Evolutionary conservation across 139 green algal genomes (phyloP).

Genomic region (Volvox africanus): DNA sequence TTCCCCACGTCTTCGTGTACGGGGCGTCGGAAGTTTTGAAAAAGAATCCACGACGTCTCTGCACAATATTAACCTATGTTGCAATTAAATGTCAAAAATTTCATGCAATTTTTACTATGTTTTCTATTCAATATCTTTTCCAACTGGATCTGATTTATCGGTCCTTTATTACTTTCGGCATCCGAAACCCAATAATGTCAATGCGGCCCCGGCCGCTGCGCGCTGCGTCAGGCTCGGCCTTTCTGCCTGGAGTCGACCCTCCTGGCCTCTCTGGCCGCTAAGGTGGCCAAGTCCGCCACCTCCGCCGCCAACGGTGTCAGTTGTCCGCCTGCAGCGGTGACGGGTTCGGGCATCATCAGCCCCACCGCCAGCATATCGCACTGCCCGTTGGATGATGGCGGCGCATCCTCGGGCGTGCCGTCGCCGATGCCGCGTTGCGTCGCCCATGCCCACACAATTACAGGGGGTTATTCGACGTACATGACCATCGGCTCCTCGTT

Average conservation of each 20-base stretch:
- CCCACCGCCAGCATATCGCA: no score
- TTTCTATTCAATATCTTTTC: no score
- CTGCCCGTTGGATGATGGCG: background rate
- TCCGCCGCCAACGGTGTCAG: background rate
- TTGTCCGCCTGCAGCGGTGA: background rate
- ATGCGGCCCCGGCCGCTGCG: background rate
- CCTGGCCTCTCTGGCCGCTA: background rate
- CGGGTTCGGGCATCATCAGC: background rate
- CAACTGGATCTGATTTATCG: no score
- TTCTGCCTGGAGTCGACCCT: slow-evolving; percentile 31
- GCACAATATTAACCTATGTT: no score
- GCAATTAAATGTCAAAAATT: no score
- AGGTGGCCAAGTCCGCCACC: background rate
- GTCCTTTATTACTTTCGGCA: no score
- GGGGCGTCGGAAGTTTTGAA: no score
- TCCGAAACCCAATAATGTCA: no score
- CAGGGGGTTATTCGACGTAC: background rate
- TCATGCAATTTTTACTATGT: no score
- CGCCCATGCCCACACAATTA: no score
- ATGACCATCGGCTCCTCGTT: background rate
- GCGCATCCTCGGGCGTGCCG: background rate
- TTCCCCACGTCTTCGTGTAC: no score
- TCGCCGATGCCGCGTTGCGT: background rate
- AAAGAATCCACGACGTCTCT: no score
- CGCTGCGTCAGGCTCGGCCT: slow-evolving; percentile 21